Evolutionary conservation across 306 rosid genomes (phyloP), one percentile per base, ranked within the genome.

Genomic region (Acmispon strigosus): DNA sequence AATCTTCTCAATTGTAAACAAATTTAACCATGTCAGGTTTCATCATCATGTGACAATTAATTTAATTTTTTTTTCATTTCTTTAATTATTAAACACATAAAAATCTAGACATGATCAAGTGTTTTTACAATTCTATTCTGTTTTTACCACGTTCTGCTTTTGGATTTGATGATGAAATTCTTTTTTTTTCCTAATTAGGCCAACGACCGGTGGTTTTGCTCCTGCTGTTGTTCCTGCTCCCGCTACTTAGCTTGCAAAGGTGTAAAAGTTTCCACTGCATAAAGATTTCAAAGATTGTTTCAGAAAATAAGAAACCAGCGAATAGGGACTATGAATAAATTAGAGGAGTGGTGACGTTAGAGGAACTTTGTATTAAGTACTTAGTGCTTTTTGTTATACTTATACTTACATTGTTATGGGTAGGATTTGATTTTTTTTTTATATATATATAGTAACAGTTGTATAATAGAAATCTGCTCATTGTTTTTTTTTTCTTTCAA

Each of bases 131-230:
- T 22, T 22, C 24, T 22, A 22, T 1, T 22, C 24, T 2, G 24
- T 69, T 17, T 22, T 8, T 45, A 45, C 48, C 1, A 45, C 20
- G 17, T 19, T 41, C 11, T 24, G 58, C n/a, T 36, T 16, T 74
- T 7, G 37, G 8, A 57, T 45, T 60, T 39, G 50, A 50, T 63
- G 27, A 69, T 56, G 58, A 58, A 32, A 61, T 55, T 74, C 42
- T 12, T 24, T 14, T 37, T 67, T 10, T 76, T n/a, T 10, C 0
- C 14, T 71, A 29, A 50, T 56, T 78, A 93, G 98, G 86, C 97
- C 97, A 70, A 93, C 98, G 12, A 93, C 97, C 1, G 98, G 97
- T 5, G 94, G 97, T 32, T 90, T 76, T 16, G 71, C 91, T 20
- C 89, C 96, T 54, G 61, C 84, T 59, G 49, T 78, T 3, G 32